Conservation (phyloP, 1,139 yeast species). For the Trichomonascaceae sp. region DNA sequence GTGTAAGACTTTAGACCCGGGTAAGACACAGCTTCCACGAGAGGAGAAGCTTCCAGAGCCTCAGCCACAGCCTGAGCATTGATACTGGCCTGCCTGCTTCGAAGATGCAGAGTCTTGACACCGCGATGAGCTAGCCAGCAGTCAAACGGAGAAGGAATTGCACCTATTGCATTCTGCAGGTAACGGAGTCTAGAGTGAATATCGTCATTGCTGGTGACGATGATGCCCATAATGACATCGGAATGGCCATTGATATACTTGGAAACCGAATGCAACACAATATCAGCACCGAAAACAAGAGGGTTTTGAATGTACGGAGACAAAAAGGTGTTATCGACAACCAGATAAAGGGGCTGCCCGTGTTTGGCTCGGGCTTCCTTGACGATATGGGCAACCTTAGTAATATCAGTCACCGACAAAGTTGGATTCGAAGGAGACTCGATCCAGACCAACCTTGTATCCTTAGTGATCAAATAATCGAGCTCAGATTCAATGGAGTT, state of each 20-base stretch:
- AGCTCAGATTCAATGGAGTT: conserved; percentile 58
- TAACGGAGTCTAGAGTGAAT: conserved; percentile 63
- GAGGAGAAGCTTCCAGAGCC: conserved; percentile 45
- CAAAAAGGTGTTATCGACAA: conserved; percentile 89
- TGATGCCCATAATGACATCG: conserved; percentile 83
- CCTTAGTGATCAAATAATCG: conserved; percentile 47
- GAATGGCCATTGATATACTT: conserved; percentile 91
- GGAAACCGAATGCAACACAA: conserved; percentile 84
- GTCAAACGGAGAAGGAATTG: conserved; percentile 86
- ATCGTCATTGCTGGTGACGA: conserved; percentile 60
- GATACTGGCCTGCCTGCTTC: conserved; percentile 63
- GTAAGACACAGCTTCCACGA: conserved; percentile 65
- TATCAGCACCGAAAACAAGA: conserved; percentile 73
- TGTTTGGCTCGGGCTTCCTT: conserved; percentile 39
- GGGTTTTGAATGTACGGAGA: conserved; percentile 92
- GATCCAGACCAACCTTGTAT: conserved; percentile 76
- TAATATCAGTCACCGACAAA: conserved; percentile 65
- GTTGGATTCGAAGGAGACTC: conserved; percentile 91
- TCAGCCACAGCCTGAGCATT: conserved; percentile 71
- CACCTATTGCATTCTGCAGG: conserved; percentile 84
- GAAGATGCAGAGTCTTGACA: conserved; percentile 76
- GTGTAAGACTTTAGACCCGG: conserved; percentile 72
- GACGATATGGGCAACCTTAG: conserved; percentile 50
- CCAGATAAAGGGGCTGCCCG: conserved; percentile 52
- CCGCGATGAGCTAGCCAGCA: conserved; percentile 94